A percentile compares a stretch with the other conserved stretches of the same genome.
Evolutionary conservation across 179 eudicot genomes (phyloP).

Genomic region (Beta corolliflora): DNA sequence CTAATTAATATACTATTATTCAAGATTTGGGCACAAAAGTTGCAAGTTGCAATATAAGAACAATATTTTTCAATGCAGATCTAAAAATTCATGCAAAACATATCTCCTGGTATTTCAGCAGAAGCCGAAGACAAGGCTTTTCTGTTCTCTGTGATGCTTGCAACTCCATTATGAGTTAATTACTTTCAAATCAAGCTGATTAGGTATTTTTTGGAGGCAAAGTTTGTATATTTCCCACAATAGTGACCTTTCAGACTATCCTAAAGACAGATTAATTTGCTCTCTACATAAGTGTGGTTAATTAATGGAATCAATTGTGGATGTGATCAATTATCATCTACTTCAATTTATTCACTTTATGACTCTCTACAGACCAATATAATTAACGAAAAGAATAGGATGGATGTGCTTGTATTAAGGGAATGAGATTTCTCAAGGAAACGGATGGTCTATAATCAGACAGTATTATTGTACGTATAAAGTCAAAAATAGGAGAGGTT

Average conservation of each 20-base stretch:
- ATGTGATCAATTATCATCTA: no score
- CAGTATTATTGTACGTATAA: no score
- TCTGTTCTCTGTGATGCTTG: background rate
- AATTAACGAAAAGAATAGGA: no score
- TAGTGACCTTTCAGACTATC: conserved; percentile 19
- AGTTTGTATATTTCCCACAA: background rate
- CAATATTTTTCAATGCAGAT: conserved; percentile 7
- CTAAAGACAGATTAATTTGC: conserved; percentile 20
- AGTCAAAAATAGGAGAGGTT: no score
- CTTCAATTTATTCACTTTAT: no score
- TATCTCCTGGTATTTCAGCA: background rate
- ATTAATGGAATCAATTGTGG: background rate
- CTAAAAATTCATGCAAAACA: background rate
- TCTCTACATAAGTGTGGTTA: background rate
- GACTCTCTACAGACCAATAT: no score
- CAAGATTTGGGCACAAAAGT: conserved; percentile 17
- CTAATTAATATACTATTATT: background rate
- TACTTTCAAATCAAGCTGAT: background rate
- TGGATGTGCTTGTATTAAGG: no score
- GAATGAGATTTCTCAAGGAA: no score
- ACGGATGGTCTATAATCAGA: no score
- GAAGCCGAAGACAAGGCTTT: conserved; percentile 12
- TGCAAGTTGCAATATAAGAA: conserved; percentile 23
- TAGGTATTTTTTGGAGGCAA: background rate
- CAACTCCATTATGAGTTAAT: background rate